Base-by-base conservation (phyloP, 768 basidiomycete genomes). In the Calocybe indica region DNA sequence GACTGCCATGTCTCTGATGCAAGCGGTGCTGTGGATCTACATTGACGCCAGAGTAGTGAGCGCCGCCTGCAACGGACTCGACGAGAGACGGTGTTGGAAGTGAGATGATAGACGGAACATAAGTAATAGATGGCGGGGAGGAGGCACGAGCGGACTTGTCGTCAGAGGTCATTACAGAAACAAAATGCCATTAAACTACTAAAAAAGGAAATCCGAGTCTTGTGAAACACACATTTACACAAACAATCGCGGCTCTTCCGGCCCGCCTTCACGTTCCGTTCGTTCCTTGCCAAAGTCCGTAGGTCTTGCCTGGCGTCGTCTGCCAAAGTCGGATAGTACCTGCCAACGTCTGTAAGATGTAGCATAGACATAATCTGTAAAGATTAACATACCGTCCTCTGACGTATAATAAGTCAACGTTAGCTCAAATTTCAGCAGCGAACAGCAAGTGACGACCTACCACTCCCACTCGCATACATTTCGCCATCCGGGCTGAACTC, bases 281-380 rank as follows among this genome's bases (percentile, higher is more conserved):
- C 8, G 42, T 43, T 43, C 85, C 86, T 66, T 88, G 84, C 88
- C 88, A 97, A 52, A 96, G 72, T 40, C 95, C 95, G 58, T 97
- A 97, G 6, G 80, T 76, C 65, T 90, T 95, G 8, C 89, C 88
- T 7, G 93, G 93, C 7, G 82, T 91, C n/a, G 90, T 95, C 69
- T 96, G 95, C 94, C 94, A 97, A 47, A 98, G 71, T 39, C 95
- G 83, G 59, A 98, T 95, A 5, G 95, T 97, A 38, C 92, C 90
- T 89, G 59, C 14, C 7, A 22, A 36, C 52, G 38, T 45, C 29
- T 46, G 11, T 30, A 43, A 48, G 48, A 22, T 45, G 45, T 29
- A 37, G 5, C 31, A 48, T 28, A n/a, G 28, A 10, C 31, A 31
- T n/a, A 45, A 9, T 10, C 9, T 15, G 50, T 12, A 32, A 40